Conservation (phyloP, 2,329 filamentous ascomycete species). For the Onygenales sp. region DNA sequence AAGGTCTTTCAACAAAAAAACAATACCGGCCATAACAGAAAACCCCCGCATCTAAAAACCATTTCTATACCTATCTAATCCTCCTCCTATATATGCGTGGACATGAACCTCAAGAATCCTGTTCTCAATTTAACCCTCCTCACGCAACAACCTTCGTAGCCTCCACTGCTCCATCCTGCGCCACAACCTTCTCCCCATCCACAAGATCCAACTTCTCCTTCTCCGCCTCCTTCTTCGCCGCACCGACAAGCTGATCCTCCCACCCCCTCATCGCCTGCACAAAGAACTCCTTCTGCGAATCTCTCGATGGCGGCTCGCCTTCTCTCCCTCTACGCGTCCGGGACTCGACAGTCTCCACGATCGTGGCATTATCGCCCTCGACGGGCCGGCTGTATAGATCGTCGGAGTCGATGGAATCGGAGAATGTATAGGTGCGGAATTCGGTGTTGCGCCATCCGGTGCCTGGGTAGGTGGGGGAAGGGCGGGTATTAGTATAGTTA, state of each 20-base stretch:
- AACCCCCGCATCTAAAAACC: too few relatives aligned
- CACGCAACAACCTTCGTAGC: conserved; percentile 17
- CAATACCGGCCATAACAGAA: too few relatives aligned
- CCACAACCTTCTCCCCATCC: conserved; percentile 27
- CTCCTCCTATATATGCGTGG: too few relatives aligned
- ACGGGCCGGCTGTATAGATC: conserved; percentile 27
- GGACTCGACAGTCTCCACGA: conserved; percentile 34
- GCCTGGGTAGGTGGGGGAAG: conserved; percentile 34
- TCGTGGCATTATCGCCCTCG: conserved; percentile 30
- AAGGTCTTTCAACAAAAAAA: too few relatives aligned
- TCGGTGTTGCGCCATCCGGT: conserved; percentile 70
- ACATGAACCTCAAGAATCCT: not conserved
- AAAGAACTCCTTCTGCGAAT: conserved; percentile 31
- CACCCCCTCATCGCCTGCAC: conserved; percentile 31
- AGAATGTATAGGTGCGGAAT: conserved; percentile 58
- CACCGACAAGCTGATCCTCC: conserved; percentile 23
- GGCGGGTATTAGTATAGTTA: conserved; percentile 14
- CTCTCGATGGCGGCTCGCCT: conserved; percentile 23
- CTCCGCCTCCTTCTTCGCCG: conserved; percentile 2
- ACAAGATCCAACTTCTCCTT: conserved; percentile 9
- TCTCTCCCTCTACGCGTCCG: conserved; percentile 31
- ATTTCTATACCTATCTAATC: too few relatives aligned
- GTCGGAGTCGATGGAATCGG: conserved; percentile 42
- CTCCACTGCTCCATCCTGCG: conserved; percentile 24
- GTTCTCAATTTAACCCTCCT: not conserved